A percentile compares a stretch with the other conserved stretches of the same genome.
These are phyloP conservation scores for Cercospora janseana DNA, from an alignment of 2,329 filamentous ascomycete genomes.

Conservation along the genomic window DNA sequence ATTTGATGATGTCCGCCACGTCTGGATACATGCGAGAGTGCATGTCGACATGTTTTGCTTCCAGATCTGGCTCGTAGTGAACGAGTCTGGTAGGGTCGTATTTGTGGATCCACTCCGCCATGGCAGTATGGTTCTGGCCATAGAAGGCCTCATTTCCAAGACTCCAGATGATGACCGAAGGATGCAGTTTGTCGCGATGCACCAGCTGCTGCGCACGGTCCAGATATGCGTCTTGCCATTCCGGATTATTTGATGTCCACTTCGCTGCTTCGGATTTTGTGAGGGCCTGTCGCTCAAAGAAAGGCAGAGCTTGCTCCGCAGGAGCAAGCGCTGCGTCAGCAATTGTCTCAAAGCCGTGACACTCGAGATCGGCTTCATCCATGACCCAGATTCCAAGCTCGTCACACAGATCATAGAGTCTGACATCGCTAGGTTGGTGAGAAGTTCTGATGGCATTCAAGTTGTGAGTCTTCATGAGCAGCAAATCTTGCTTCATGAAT, in stretches of 20 bases:
- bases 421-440: slow-evolving; percentile 65
- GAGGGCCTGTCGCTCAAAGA: slow-evolving; percentile 48
- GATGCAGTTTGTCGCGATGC: slow-evolving; percentile 67
- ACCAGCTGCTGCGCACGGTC: slow-evolving; percentile 65
- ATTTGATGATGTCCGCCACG: slow-evolving; percentile 51
- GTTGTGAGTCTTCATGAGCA: slow-evolving; percentile 69
- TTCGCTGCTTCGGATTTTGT: slow-evolving; percentile 55
- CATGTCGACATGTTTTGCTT: slow-evolving; percentile 63
- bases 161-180: slow-evolving; percentile 71
- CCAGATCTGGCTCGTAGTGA: slow-evolving; percentile 65
- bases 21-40: slow-evolving; percentile 66
- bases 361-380: slow-evolving; percentile 54
- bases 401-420: slow-evolving; percentile 60
- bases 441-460: slow-evolving; percentile 68
- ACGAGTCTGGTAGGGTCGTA: slow-evolving; percentile 60
- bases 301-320: slow-evolving; percentile 58
- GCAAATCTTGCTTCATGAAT: slow-evolving; percentile 60
- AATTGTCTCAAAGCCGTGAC: slow-evolving; percentile 46
- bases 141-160: slow-evolving; percentile 73
- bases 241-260: slow-evolving; percentile 61
- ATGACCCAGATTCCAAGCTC: slow-evolving; percentile 68
- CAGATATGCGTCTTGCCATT: slow-evolving; percentile 63
- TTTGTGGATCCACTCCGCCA: slow-evolving; percentile 62
- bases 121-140: slow-evolving; percentile 64
- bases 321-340: slow-evolving; percentile 27